Conservation (phyloP, 805 yeast species). For the Kregervanrija delftensis region DNA sequence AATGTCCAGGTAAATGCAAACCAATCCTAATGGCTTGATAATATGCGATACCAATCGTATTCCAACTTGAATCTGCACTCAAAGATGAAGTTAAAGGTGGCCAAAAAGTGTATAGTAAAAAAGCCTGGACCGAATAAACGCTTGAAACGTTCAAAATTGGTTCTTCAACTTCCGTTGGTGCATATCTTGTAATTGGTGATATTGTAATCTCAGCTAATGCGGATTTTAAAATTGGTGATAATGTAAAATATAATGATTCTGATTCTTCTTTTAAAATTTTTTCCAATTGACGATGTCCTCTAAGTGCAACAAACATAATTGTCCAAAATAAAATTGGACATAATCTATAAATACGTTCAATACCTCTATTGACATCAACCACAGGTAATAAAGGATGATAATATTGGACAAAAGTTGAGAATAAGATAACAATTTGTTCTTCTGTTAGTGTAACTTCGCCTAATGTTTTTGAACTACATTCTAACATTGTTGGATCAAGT, state of each 20-base stretch:
- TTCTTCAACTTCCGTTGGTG: slow-evolving; percentile 71
- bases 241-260: slow-evolving; percentile 42
- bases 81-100: slow-evolving; percentile 93
- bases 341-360: slow-evolving; percentile 67
- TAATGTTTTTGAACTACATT: slow-evolving; percentile 61
- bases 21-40: slow-evolving; percentile 93
- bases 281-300: slow-evolving; percentile 43
- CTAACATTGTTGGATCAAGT: slow-evolving; percentile 26
- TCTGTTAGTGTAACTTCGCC: slow-evolving; percentile 62
- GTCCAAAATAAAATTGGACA: slow-evolving; percentile 96
- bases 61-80: slow-evolving; percentile 95
- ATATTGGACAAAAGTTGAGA: slow-evolving; percentile 58
- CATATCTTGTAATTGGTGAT: slow-evolving; percentile 80
- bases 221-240: slow-evolving; percentile 67
- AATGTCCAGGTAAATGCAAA: slow-evolving; percentile 70
- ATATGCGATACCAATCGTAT: slow-evolving; percentile 86
- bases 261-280: slow-evolving; percentile 19
- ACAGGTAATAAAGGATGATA: slow-evolving; percentile 87
- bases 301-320: slow-evolving; percentile 73
- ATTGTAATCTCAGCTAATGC: slow-evolving; percentile 83
- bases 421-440: slow-evolving; percentile 55
- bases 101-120: slow-evolving; percentile 84
- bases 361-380: slow-evolving; percentile 75
- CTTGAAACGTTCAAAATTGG: slow-evolving; percentile 84
- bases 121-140: slow-evolving; percentile 91